Conservation (phyloP, 345 rosid species). For the Reutealis trisperma region DNA sequence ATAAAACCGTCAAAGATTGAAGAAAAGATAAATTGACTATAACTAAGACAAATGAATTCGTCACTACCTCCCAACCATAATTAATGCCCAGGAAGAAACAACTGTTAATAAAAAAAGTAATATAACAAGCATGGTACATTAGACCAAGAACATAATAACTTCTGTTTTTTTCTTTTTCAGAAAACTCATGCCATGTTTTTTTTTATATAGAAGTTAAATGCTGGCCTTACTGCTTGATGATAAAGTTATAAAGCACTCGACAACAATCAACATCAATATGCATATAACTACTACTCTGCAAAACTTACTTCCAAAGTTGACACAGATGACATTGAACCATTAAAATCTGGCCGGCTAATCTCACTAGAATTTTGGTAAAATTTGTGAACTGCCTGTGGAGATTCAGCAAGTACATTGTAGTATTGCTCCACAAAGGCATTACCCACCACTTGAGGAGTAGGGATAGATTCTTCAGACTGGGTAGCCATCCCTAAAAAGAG, state of each 20-base stretch:
- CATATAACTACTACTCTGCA: not conserved
- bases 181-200: no score
- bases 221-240: not conserved
- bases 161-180: not conserved
- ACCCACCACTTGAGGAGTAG: conserved; percentile 23
- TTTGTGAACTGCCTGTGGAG: conserved; percentile 23
- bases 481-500: conserved; percentile 23
- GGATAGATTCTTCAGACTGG: conserved; percentile 14
- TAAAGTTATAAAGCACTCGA: not conserved
- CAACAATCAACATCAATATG: not conserved
- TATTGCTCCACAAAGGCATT: conserved; percentile 34
- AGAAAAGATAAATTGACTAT: not conserved
- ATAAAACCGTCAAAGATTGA: not conserved
- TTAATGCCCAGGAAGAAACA: not conserved
- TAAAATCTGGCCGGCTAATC: conserved; percentile 24
- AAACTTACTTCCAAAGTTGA: conserved; percentile 30
- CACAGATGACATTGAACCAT: conserved; percentile 16
- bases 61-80: not conserved
- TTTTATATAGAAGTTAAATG: not conserved
- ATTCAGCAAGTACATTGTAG: conserved; percentile 15
- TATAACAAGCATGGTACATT: not conserved
- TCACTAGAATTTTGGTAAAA: conserved; percentile 25
- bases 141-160: not conserved
- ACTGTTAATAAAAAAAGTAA: not conserved
- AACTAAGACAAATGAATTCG: not conserved